Base-by-base conservation (phyloP, 768 basidiomycete genomes). In the Gloeophyllum trabeum region DNA sequence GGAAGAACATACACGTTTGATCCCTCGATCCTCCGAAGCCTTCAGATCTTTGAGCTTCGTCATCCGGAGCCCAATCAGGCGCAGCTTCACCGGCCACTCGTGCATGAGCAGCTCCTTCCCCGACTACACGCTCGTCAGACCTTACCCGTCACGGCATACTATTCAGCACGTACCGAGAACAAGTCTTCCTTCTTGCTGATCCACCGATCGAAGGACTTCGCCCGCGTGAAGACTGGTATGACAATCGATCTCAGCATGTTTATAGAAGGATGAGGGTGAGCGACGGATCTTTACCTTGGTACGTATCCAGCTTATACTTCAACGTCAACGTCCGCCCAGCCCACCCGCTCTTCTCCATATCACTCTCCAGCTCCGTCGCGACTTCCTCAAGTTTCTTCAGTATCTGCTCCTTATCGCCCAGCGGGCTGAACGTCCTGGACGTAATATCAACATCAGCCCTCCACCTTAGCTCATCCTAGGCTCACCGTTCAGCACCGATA, bases 261-360 rank as follows among this genome's bases (percentile, higher is more conserved):
- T 19, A 20, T 7, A 25, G 4, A 35, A 24, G 26, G 24, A 18
- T 21, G 21, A 39, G 41, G 13, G 44, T 52, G 1, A 36, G 35
- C 7, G 37, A 6, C 6, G 38, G 37, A 34, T n/a, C n/a, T n/a
- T n/a, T 44, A 79, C 88, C 80, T 68, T 94, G 78, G 58, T 80
- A 97, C 1, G 81, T 91, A 54, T 93, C 82, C 24, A 89, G 71
- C 63, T 99, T 99, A 58, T 81, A 92, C 58, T 94, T 96, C 39
- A 98, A 69, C 0, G 89, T 94, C 24, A 98, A 70, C 0, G 90
- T 96, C 49, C 81, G 76, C 5, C 90, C 94, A 5, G 78, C 72
- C 80, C 90, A 99, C 23, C 86, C 81, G 35, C 70, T 69, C n/a
- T 70, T 59, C 21, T 68, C 63, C 75, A 97, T 80, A 54, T 96